Evolutionary conservation across 768 basidiomycete species (phyloP).

Genomic region (Ephemerocybe angulata): DNA sequence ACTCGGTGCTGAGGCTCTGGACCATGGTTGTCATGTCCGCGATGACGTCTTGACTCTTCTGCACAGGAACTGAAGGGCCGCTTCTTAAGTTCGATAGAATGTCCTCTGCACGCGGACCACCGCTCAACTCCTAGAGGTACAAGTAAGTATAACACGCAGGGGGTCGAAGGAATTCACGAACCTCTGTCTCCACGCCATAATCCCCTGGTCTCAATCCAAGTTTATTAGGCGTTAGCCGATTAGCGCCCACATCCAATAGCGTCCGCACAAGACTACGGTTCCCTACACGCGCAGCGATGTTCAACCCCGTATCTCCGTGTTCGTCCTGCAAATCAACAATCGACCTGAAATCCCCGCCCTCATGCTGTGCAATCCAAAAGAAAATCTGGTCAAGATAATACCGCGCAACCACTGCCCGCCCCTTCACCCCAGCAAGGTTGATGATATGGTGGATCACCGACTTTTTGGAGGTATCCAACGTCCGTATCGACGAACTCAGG

Average conservation of each 20-base stretch:
- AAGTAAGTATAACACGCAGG: not conserved
- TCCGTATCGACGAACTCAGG: slow-evolving; percentile 75
- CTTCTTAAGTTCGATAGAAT: slow-evolving; percentile 70
- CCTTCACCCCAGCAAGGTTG: slow-evolving; percentile 87
- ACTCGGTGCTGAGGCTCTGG: slow-evolving; percentile 71
- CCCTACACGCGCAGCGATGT: slow-evolving; percentile 92
- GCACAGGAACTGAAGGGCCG: slow-evolving; percentile 71
- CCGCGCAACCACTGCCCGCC: slow-evolving; percentile 75
- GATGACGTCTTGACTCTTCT: slow-evolving; percentile 87
- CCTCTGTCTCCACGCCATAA: slow-evolving; percentile 92
- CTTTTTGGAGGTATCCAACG: slow-evolving; percentile 82
- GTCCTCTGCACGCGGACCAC: slow-evolving; percentile 73
- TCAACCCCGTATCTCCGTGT: slow-evolving; percentile 93
- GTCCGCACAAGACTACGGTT: slow-evolving; percentile 84
- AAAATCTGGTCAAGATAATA: slow-evolving; percentile 93
- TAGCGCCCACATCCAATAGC: slow-evolving; percentile 89
- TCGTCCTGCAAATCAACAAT: slow-evolving; percentile 91
- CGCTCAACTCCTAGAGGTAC: slow-evolving; percentile 56
- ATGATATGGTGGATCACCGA: slow-evolving; percentile 90
- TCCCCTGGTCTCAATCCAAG: slow-evolving; percentile 90
- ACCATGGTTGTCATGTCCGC: slow-evolving; percentile 89
- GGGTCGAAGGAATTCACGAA: slow-evolving; percentile 28
- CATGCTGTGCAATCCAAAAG: slow-evolving; percentile 75
- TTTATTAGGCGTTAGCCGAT: slow-evolving; percentile 85
- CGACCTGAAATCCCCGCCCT: slow-evolving; percentile 71